Percentiles rank a stretch among this genome's conserved stretches.
Conservation (phyloP, 768 basidiomycete genomes). For the Pleurotus salmoneostramineus region DNA sequence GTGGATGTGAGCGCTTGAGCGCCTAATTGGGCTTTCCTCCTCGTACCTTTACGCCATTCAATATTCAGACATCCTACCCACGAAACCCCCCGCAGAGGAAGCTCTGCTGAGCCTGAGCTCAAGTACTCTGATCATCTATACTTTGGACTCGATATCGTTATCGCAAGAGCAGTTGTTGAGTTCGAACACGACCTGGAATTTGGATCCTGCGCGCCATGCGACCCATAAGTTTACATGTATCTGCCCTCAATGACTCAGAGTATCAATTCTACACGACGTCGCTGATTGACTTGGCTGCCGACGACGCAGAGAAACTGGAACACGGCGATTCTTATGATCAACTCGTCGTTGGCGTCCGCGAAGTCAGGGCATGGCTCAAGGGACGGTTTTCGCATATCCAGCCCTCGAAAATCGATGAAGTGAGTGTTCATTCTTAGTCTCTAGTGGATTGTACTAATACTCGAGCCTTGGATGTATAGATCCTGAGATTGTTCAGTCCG, state of each 20-base stretch:
- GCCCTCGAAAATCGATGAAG: slow-evolving; percentile 37
- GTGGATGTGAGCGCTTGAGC: no score
- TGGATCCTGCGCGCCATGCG: slow-evolving; percentile 35
- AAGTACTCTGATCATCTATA: no score
- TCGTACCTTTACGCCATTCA: no score
- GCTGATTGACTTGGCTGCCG: slow-evolving; percentile 45
- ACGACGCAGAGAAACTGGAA: slow-evolving; percentile 12
- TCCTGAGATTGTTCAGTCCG: slow-evolving; percentile 62
- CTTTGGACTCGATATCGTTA: no score
- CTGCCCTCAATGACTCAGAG: slow-evolving; percentile 72
- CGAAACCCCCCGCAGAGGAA: no score
- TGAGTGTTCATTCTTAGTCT: slow-evolving; percentile 21
- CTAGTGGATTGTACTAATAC: no score
- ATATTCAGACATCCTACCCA: no score
- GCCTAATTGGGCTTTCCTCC: no score
- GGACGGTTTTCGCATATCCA: slow-evolving; percentile 61
- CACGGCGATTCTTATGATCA: slow-evolving; percentile 52
- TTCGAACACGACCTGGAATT: no score
- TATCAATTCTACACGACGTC: slow-evolving; percentile 64
- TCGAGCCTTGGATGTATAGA: slow-evolving; percentile 31
- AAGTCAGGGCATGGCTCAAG: slow-evolving; percentile 71
- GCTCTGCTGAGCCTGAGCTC: no score
- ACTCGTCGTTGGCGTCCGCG: slow-evolving; percentile 53
- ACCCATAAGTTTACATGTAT: slow-evolving; percentile 63
- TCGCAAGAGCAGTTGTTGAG: no score